These are phyloP conservation scores for Aspergillus sergii DNA, from an alignment of 2,329 filamentous ascomycete species.

Conservation along the genomic window DNA sequence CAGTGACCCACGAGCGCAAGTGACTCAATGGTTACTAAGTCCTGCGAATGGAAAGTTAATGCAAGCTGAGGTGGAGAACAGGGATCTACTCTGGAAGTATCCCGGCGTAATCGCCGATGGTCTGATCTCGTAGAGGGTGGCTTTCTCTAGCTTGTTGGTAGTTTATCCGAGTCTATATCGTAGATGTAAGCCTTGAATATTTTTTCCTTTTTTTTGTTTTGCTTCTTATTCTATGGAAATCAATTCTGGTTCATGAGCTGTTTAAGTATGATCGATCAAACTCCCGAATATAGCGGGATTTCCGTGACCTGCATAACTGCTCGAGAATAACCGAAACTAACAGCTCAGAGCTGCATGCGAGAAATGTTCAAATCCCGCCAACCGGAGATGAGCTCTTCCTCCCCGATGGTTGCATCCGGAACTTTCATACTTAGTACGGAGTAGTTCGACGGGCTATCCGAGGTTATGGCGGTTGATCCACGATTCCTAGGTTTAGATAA, in stretches of 20 bases:
- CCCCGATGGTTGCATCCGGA: constrained; percentile 3
- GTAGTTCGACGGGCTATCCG: background rate
- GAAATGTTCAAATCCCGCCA: background rate
- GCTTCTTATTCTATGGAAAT: background rate
- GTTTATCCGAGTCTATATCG: background rate
- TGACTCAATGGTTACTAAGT: background rate
- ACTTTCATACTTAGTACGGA: background rate
- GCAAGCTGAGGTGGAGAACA: background rate
- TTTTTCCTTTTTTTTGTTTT: background rate
- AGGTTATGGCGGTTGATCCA: background rate
- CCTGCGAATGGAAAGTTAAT: background rate
- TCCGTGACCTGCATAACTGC: background rate
- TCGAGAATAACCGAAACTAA: background rate
- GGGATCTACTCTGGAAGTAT: background rate
- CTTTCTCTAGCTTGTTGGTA: background rate
- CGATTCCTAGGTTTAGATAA: background rate
- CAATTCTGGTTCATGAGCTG: background rate
- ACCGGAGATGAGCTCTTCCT: background rate
- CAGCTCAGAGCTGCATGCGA: background rate
- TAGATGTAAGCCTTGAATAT: background rate
- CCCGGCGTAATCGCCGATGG: background rate
- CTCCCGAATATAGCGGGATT: too few species aligned
- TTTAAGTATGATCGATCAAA: background rate
- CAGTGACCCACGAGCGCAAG: background rate
- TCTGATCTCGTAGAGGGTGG: background rate